These are phyloP conservation scores for Brachypodium distachyon DNA, from an alignment of 202 grass and related monocot species.

Conservation along the genomic window DNA sequence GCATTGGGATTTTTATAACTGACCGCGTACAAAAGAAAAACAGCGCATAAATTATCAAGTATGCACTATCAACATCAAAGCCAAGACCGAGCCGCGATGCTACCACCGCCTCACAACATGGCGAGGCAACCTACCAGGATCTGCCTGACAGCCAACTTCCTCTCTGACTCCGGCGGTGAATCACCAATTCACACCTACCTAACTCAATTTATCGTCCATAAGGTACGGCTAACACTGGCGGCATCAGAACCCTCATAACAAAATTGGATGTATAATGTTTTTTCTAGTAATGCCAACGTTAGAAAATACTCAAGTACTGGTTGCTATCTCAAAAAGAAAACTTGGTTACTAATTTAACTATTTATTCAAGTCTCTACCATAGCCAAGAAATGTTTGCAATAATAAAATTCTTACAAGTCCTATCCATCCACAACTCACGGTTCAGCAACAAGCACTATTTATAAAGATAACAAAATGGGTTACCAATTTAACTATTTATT, in stretches of 20 bases:
- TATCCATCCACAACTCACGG: not conserved
- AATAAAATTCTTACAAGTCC: not conserved
- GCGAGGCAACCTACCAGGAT: too few relatives aligned
- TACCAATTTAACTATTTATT: not conserved
- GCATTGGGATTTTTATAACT: not conserved
- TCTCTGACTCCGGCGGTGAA: not conserved
- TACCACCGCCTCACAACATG: not conserved
- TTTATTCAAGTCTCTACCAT: not conserved
- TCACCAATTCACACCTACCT: not conserved
- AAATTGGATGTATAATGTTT: not conserved
- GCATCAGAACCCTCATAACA: too few relatives aligned
- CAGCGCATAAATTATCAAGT: not conserved
- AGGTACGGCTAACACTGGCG: not conserved
- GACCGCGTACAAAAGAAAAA: not conserved
- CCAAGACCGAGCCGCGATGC: not conserved
- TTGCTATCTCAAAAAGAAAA: not conserved
- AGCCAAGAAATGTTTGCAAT: not conserved
- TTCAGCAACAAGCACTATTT: not conserved
- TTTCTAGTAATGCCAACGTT: not conserved
- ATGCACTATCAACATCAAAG: not conserved
- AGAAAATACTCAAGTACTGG: not conserved
- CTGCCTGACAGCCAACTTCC: too few relatives aligned
- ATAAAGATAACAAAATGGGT: too few relatives aligned
- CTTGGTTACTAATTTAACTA: not conserved
- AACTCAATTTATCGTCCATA: not conserved